phyloP scores from a whole-genome alignment of 768 basidiomycete species.

The Boletus vinaceobasis region DNA sequence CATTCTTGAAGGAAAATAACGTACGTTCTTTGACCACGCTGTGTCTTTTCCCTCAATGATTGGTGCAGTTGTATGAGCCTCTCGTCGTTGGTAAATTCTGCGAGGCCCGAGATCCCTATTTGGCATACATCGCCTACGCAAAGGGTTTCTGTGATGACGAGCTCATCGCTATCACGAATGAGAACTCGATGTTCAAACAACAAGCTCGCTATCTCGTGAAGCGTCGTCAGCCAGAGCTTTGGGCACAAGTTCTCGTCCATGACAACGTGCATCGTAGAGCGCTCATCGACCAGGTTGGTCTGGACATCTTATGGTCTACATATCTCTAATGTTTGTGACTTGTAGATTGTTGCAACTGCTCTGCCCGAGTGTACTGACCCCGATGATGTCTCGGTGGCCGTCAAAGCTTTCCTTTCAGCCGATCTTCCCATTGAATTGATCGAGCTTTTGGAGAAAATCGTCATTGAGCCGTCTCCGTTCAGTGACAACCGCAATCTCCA shows the following conservation, averaged over 20 bases:
- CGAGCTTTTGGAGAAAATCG: conserved; percentile 96
- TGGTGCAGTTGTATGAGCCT: conserved; percentile 83
- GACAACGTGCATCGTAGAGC: conserved; percentile 92
- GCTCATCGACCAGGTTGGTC: conserved; percentile 82
- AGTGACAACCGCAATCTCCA: conserved; percentile 96
- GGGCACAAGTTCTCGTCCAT: conserved; percentile 88
- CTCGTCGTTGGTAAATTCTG: conserved; percentile 98
- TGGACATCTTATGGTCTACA: not conserved
- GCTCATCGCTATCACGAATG: conserved; percentile 94
- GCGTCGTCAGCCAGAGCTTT: conserved; percentile 90
- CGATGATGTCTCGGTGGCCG: conserved; percentile 96
- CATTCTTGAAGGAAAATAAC: conserved; percentile 98
- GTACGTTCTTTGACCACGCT: conserved; percentile 42
- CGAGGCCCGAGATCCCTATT: conserved; percentile 95
- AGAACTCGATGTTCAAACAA: conserved; percentile 99
- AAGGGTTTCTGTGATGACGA: conserved; percentile 99
- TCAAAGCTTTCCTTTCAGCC: conserved; percentile 96
- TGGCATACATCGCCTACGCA: conserved; percentile 98
- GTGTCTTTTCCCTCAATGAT: conserved; percentile 7
- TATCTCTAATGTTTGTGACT: not conserved
- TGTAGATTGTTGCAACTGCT: conserved; percentile 86
- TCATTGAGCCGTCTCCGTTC: conserved; percentile 96
- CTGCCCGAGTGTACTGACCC: conserved; percentile 96
- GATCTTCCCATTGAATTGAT: conserved; percentile 97
- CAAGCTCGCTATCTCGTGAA: conserved; percentile 98